Conservation (phyloP, 306 rosid genomes). For the Cucumis cinereus region DNA sequence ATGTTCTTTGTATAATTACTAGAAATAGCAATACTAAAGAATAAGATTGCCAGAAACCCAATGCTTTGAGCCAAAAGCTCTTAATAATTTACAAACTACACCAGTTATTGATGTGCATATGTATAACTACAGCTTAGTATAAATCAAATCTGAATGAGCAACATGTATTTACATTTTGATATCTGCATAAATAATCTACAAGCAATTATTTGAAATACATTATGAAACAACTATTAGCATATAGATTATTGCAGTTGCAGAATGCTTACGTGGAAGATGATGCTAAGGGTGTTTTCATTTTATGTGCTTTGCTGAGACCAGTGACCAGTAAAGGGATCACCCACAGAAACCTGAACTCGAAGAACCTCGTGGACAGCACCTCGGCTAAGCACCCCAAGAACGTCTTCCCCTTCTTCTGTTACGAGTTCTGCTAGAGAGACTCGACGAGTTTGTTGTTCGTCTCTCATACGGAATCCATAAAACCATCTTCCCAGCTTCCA, state of each 20-base stretch:
- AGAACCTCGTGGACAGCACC: slow-evolving; percentile 76
- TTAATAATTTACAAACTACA: background rate
- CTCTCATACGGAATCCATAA: slow-evolving; percentile 63
- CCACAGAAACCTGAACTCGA: slow-evolving; percentile 46
- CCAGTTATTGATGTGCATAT: background rate
- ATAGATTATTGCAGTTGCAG: background rate
- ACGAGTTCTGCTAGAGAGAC: slow-evolving; percentile 38
- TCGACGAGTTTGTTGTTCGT: slow-evolving; percentile 38
- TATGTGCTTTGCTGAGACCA: slow-evolving; percentile 17
- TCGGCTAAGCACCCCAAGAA: slow-evolving; percentile 60
- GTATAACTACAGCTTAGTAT: background rate
- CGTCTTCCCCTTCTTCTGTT: slow-evolving; percentile 23
- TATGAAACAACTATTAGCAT: background rate
- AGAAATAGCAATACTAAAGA: background rate
- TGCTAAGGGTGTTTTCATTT: background rate
- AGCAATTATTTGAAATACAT: background rate
- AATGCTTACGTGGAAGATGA: slow-evolving; percentile 1
- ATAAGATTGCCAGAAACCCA: background rate
- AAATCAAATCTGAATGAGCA: background rate
- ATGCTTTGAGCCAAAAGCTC: background rate
- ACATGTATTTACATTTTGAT: background rate
- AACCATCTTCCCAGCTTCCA: slow-evolving; percentile 93
- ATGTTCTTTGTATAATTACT: too few relatives aligned
- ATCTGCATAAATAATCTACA: background rate
- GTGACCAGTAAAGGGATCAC: slow-evolving; percentile 18